Evolutionary conservation across 225 moss, liverwort and hornwort species (phyloP), one percentile per base, ranked within the genome.

Genomic region (Asterella californica): DNA sequence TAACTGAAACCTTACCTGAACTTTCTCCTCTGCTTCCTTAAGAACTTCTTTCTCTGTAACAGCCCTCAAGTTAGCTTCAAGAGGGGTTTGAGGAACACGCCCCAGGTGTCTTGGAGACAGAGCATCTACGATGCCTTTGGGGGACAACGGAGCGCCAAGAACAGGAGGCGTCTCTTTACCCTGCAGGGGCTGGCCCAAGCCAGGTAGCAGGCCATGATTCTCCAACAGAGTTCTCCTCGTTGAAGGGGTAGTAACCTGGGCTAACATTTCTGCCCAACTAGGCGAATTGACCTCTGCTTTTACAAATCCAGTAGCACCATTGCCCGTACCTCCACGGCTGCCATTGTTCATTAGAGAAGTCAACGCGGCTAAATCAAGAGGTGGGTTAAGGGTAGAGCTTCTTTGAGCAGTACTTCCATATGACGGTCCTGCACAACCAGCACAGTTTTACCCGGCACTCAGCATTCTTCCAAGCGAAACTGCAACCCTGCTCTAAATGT

Each of bases 41-140:
- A 93, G 72, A 50, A 92, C 90, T 42, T 87, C 88, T 75, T 87
- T 91, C 88, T 93, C 88, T 0, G 95, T 89, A 24, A 93, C 90
- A 80, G 90, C 90, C 63, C 90, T 80, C 83, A 96, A 81, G 80
- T 90, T 92, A n/a, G 92, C 95, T 84, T 93, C 95, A 61, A 93
- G 85, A 38, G 83, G 81, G 29, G 95, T 86, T 81, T 89, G 93
- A 63, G 95, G 92, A 77, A 88, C 93, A 30, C 93, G 88, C 45
- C 95, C 93, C 42, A 96, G 88, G 42, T 93, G 88, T 33, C 89
- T 78, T 2, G 95, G 93, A 66, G 93, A 93, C 64, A 96, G 79
- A 11, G 84, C 92, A 76, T 93, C 95, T 49, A 85, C 48, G 59
- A 96, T 96, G 22, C 92, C 93, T 27, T 91, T 79, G 25, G 89